A percentile compares a stretch with the other conserved stretches of the same genome.
phyloP scores from a whole-genome alignment of 2,329 filamentous ascomycete genomes.

The Trematosphaeria pertusa region DNA sequence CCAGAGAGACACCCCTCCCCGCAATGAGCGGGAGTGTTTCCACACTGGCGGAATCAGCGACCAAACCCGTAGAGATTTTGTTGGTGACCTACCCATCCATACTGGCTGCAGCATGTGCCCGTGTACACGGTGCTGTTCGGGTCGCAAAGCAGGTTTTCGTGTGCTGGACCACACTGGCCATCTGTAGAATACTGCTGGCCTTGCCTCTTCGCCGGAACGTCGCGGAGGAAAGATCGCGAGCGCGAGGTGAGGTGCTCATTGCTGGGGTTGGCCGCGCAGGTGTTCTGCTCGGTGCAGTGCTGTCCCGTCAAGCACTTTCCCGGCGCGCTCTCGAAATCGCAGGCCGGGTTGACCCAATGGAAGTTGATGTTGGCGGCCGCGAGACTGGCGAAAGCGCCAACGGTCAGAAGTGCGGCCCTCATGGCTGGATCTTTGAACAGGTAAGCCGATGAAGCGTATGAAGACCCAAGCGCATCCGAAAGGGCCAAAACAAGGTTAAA shows the following conservation, averaged over 20 bases:
- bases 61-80: conserved; percentile 2
- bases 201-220: conserved; percentile 36
- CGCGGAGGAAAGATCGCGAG: conserved; percentile 36
- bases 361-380: conserved; percentile 59
- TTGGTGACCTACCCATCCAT: conserved; percentile 40
- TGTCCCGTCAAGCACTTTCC: conserved; percentile 48
- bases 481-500: conserved; percentile 2
- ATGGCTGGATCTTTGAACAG: conserved; percentile 25
- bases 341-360: conserved; percentile 54
- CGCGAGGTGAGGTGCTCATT: conserved; percentile 34
- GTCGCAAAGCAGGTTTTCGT: conserved; percentile 51
- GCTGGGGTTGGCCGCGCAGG: conserved; percentile 27
- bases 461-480: not conserved
- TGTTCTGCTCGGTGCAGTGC: conserved; percentile 44
- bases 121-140: conserved; percentile 54
- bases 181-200: conserved; percentile 46
- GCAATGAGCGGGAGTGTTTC: conserved; percentile 50
- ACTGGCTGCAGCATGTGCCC: conserved; percentile 55
- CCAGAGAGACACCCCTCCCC: conserved; percentile 46
- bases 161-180: conserved; percentile 49
- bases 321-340: conserved; percentile 37
- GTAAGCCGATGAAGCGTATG: conserved; percentile 21
- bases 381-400: conserved; percentile 44
- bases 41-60: conserved; percentile 45
- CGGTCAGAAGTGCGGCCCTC: conserved; percentile 36